Base-by-base conservation (phyloP, 345 rosid species). In the Salix udensis region DNA sequence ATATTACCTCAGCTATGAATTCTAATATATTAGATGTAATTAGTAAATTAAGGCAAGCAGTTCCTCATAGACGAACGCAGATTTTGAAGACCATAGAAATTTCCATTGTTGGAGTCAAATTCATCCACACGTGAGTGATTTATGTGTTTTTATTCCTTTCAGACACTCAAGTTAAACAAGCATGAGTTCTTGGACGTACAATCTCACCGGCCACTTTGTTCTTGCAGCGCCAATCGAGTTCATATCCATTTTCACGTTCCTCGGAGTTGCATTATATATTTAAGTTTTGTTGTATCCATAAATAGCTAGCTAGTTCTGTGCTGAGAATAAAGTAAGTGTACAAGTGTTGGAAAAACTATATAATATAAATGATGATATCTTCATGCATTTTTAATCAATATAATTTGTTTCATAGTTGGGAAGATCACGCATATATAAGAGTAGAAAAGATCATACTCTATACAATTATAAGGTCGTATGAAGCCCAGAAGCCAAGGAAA, bases 401-500 rank as follows among this genome's bases (percentile, higher is more conserved):
- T 58, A 58, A n/a, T 3, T 4, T 58, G 64, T 58, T 8, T 23
- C 44, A 50, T 52, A 40, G 26, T 21, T 71, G 16, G 61, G 44
- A 30, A 34, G 74, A 71, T 14, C 12, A 31, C 19, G 24, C 50
- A 7, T 40, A 2, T 9, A 65, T 6, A 75, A 66, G 19, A 58
- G 67, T 11, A 67, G 58, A 58, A 67, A 67, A 30, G 46, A 10
- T 42, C 30, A 23, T 36, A 66, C 46, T 34, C n/a, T 37, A 46
- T 26, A 11, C 21, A 66, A 37, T 15, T 66, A 64, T 24, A 81
- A 68, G 46, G 42, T 46, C 48, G 67, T 71, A 28, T 58, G 70
- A 6, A 67, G 75, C 80, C 37, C 84, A 76, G 39, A 30, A 48
- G 31, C 67, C 82, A 73, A 76, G 53, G 24, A 28, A 16, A 30